Evolutionary conservation across 108 stramenopile genomes (phyloP).

Genomic region (Cyclotella baltica): DNA sequence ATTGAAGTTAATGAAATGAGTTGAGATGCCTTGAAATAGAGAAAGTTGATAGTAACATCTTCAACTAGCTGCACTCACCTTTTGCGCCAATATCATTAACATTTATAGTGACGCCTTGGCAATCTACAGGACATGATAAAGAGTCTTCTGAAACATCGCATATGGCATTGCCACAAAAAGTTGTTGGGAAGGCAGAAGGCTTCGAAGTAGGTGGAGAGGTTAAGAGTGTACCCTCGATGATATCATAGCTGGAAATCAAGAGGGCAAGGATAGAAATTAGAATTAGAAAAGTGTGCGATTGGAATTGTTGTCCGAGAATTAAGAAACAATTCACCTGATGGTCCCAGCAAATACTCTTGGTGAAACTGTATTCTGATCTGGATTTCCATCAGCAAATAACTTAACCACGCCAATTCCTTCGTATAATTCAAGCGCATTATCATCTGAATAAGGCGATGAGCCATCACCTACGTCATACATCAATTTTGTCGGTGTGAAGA

Average conservation of each 20-base stretch:
- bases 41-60: no score
- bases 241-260: background rate
- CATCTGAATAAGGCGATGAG: background rate
- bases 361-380: background rate
- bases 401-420: conserved; percentile 3
- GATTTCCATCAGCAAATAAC: conserved; percentile 5
- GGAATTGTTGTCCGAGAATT: background rate
- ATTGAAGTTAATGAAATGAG: background rate
- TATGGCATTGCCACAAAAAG: background rate
- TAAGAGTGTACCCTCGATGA: background rate
- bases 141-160: conserved; percentile 11
- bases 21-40: background rate
- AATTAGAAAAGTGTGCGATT: background rate
- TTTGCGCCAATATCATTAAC: background rate
- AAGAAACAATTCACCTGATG: background rate
- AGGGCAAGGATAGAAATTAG: background rate
- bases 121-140: conserved; percentile 7
- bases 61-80: background rate
- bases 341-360: conserved; percentile 7
- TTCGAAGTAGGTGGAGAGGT: background rate
- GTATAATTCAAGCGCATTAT: conserved; percentile 14
- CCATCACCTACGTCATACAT: conserved; percentile 12
- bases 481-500: conserved; percentile 16
- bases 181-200: conserved; percentile 4
- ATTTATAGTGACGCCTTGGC: background rate